Percentiles rank a stretch among this genome's conserved stretches.
phyloP scores from a whole-genome alignment of 768 basidiomycete species.

The Hirschioporus abietinus region DNA sequence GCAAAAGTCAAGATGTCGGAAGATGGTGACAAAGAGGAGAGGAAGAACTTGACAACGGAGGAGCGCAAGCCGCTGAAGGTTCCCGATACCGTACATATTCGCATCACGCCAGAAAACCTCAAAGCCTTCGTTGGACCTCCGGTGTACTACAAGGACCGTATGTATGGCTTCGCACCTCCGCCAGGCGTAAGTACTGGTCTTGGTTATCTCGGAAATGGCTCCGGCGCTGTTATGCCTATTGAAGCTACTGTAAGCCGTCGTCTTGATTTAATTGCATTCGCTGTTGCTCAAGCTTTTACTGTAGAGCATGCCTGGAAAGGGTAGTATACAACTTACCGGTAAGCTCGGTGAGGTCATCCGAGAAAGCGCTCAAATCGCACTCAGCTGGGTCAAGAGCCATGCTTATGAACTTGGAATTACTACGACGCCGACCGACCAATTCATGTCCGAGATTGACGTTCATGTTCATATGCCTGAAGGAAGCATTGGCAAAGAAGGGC shows the following conservation, averaged over 20 bases:
- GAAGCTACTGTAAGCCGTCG: constrained; percentile 76
- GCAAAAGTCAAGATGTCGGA: constrained; percentile 13
- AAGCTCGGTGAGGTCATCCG: constrained; percentile 98
- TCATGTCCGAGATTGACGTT: constrained; percentile 81
- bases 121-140: constrained; percentile 97
- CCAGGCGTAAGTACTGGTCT: constrained; percentile 93
- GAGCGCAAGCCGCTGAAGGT: constrained; percentile 77
- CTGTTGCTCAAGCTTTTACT: constrained; percentile 7
- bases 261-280: not conserved
- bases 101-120: constrained; percentile 80
- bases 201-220: constrained; percentile 94
- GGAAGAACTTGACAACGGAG: constrained; percentile 64
- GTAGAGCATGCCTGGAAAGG: constrained; percentile 97
- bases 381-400: constrained; percentile 91
- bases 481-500: constrained; percentile 91
- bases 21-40: constrained; percentile 18
- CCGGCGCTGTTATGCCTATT: constrained; percentile 94
- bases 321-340: constrained; percentile 85
- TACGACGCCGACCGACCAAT: constrained; percentile 58
- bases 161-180: constrained; percentile 78
- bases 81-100: constrained; percentile 71
- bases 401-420: constrained; percentile 89
- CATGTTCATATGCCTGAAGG: constrained; percentile 98
- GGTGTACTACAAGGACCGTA: constrained; percentile 89
- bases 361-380: constrained; percentile 91